These are phyloP conservation scores for Marasmius fiardii DNA, from an alignment of 1,284 basidiomycete species.

Conservation along the genomic window DNA sequence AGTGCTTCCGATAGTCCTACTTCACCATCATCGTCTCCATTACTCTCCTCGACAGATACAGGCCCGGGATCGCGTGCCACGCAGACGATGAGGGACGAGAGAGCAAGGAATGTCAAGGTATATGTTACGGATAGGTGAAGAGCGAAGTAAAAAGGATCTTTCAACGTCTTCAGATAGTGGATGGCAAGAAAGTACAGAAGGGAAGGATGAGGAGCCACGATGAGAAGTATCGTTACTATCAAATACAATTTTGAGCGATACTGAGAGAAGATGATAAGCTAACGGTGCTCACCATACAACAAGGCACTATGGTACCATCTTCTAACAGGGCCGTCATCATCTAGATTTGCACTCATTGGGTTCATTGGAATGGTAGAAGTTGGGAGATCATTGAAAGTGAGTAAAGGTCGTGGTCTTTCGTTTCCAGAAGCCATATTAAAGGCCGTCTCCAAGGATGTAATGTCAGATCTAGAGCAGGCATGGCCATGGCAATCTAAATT, in stretches of 20 bases:
- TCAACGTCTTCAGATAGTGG: constrained; percentile 56
- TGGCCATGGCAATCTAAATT: not conserved
- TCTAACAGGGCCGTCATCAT: not conserved
- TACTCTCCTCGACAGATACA: constrained; percentile 33
- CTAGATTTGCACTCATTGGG: not conserved
- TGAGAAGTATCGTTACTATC: constrained; percentile 53
- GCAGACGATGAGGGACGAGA: constrained; percentile 70
- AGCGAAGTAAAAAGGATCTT: constrained; percentile 42
- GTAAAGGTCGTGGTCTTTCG: constrained; percentile 10
- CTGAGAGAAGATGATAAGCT: not conserved
- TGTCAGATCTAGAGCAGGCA: not conserved
- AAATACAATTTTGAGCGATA: not conserved
- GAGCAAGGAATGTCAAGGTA: constrained; percentile 60
- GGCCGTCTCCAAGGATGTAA: not conserved
- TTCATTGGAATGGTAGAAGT: not conserved
- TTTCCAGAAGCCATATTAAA: not conserved
- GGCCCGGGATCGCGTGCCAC: constrained; percentile 72
- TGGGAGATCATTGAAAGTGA: constrained; percentile 4
- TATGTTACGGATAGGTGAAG: constrained; percentile 57
- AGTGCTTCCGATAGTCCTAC: constrained; percentile 60
- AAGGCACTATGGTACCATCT: constrained; percentile 12
- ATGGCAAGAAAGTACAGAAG: constrained; percentile 61
- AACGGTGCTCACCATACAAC: constrained; percentile 10
- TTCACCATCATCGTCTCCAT: constrained; percentile 35
- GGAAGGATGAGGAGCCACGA: constrained; percentile 72